A percentile compares a stretch with the other conserved stretches of the same genome.
phyloP scores from a whole-genome alignment of 2,329 filamentous ascomycete species.

The Pseudocercospora pini-densiflorae region DNA sequence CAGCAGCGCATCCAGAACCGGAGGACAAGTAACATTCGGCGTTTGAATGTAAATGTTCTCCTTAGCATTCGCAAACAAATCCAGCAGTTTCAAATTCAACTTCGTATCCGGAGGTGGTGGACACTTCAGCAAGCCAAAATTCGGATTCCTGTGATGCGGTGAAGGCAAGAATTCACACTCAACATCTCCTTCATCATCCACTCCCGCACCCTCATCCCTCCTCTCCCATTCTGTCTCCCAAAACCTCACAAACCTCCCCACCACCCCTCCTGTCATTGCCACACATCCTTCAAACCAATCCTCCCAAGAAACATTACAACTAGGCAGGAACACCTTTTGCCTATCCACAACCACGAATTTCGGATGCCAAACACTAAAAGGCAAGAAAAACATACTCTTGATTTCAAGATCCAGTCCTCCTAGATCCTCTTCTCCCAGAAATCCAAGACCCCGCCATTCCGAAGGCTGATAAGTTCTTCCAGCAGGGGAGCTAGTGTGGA shows the following conservation, averaged over 20 bases:
- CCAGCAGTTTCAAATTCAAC: conserved; percentile 68
- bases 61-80: conserved; percentile 63
- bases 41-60: conserved; percentile 71
- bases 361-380: conserved; percentile 85
- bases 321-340: conserved; percentile 69
- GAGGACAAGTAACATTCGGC: conserved; percentile 73
- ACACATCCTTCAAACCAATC: conserved; percentile 83
- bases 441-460: conserved; percentile 67
- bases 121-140: conserved; percentile 59
- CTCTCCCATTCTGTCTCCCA: conserved; percentile 71
- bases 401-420: conserved; percentile 69
- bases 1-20: conserved; percentile 66
- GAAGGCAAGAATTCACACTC: conserved; percentile 73
- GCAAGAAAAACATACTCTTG: conserved; percentile 78
- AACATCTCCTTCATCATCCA: conserved; percentile 32
- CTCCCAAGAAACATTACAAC: conserved; percentile 86
- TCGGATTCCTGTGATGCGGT: conserved; percentile 70
- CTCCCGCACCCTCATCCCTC: conserved; percentile 23
- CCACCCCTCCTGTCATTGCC: conserved; percentile 65
- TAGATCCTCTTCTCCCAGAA: conserved; percentile 62
- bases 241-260: conserved; percentile 67
- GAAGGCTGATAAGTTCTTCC: conserved; percentile 66
- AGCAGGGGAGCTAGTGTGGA: conserved; percentile 67
- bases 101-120: conserved; percentile 65
- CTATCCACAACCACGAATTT: conserved; percentile 80